Base-by-base conservation (phyloP, 768 basidiomycete genomes). In the Pilatotrama ljubarskyi region DNA sequence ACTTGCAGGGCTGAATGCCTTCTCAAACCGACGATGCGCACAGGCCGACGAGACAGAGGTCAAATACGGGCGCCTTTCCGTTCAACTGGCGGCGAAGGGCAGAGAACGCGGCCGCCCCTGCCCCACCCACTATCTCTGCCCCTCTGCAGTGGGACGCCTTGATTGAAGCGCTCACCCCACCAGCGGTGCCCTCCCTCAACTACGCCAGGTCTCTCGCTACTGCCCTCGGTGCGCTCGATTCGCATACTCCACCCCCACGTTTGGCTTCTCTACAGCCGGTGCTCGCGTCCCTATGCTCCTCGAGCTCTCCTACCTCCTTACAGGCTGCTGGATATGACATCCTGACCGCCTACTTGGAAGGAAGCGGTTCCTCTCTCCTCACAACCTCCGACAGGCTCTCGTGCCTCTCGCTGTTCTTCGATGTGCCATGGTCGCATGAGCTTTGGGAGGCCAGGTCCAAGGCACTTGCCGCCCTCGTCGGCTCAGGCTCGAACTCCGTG, bases 261-360 rank as follows among this genome's bases (percentile, higher is more conserved):
- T 73, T 78, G 24, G 75, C 81, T 24, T 60, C 69, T n/a, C 73
- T 91, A 14, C 82, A 79, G 54, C 84, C 87, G 14, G 78, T 92
- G 53, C 75, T 91, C 2, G 77, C 78, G 7, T 77, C 81, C 1
- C 76, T 92, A 11, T 91, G 90, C 68, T 71, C 76, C 38, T 53
- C 73, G 6, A 78, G 82, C 17, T 78, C 81, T 0, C 87, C 88
- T 1, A 61, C 77, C 0, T 73, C 83, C 0, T 62, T 91, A 4
- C 88, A 90, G 66, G 81, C 81, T 8, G 80, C 84, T 0, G 91
- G 90, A 0, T 90, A 80, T 64, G 90, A 92, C 58, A 83, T 91
- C 61, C 76, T 91, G 51, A 77, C 86, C 14, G 80, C 86, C 2
- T 92, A 86, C 69, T 85, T 83, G 75, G 83, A 88, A 66, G 84